phyloP scores from a whole-genome alignment of 78 protist genomes.

The Cavenderia fasciculata region DNA sequence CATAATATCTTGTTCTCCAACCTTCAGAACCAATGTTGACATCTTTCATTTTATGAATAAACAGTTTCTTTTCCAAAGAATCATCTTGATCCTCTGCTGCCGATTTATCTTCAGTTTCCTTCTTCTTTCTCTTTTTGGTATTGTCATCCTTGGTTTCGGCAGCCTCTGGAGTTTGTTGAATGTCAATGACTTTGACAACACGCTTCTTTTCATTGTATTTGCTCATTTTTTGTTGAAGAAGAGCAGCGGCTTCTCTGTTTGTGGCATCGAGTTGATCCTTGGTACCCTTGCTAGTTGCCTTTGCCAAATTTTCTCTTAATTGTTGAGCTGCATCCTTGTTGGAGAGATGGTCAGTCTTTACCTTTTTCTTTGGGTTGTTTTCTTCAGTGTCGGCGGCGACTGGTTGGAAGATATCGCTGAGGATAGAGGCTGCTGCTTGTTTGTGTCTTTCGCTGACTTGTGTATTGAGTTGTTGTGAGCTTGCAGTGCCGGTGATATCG shows the following conservation, averaged over 20 bases:
- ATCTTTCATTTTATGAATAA: slow-evolving; percentile 29
- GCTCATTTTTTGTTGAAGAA: background rate
- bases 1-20: slow-evolving; percentile 95
- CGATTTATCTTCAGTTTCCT: background rate
- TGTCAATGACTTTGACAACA: background rate
- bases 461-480: background rate
- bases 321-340: slow-evolving; percentile 12
- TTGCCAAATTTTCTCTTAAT: background rate
- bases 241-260: background rate
- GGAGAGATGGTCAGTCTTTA: background rate
- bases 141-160: background rate
- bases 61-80: background rate
- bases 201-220: background rate
- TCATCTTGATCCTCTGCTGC: slow-evolving; percentile 12
- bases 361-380: background rate
- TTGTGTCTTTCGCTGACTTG: background rate
- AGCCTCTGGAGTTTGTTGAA: background rate
- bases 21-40: slow-evolving; percentile 85
- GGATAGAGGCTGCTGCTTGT: slow-evolving; percentile 14
- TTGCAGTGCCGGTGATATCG: background rate
- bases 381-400: background rate
- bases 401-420: slow-evolving; percentile 26
- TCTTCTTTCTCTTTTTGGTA: slow-evolving; percentile 10
- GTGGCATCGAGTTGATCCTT: background rate
- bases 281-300: background rate